Percentiles rank a stretch among this genome's conserved stretches.
These are phyloP conservation scores for Craspedostauros australis DNA, from an alignment of 108 stramenopile species.

Conservation along the genomic window DNA sequence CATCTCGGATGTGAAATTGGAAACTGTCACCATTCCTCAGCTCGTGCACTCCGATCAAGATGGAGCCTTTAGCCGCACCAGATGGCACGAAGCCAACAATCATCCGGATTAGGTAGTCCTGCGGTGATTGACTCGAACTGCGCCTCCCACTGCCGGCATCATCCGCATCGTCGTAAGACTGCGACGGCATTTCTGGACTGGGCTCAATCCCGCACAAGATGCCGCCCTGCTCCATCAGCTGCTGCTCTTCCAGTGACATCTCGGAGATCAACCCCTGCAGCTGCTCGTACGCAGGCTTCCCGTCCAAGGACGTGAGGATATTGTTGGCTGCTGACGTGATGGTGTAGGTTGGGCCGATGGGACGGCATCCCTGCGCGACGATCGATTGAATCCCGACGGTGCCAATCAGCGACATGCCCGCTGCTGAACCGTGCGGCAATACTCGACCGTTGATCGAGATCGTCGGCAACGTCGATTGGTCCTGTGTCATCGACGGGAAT, in stretches of 20 bases:
- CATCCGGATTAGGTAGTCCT: constrained; percentile 12
- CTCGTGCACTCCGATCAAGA: neutral
- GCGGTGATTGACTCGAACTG: no score
- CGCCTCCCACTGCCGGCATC: no score
- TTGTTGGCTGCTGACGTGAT: neutral
- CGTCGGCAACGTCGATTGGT: no score
- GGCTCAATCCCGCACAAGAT: neutral
- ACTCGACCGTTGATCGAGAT: constrained; percentile 4
- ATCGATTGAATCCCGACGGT: constrained; percentile 9
- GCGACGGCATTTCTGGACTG: neutral
- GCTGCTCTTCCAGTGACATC: neutral
- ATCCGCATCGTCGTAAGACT: neutral
- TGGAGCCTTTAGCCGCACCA: neutral
- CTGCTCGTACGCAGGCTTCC: neutral
- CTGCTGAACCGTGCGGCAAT: constrained; percentile 9
- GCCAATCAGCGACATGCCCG: neutral
- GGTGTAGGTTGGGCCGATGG: constrained; percentile 5
- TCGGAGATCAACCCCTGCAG: neutral
- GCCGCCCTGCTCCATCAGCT: neutral
- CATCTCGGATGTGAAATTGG: constrained; percentile 11
- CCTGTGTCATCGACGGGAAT: no score
- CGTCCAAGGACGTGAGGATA: neutral
- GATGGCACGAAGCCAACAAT: constrained; percentile 13
- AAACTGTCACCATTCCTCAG: neutral
- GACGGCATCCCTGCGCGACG: constrained; percentile 12